A percentile compares a stretch with the other conserved stretches of the same genome.
phyloP scores from a whole-genome alignment of 768 basidiomycete species.

The Pleurotus eryngii region DNA sequence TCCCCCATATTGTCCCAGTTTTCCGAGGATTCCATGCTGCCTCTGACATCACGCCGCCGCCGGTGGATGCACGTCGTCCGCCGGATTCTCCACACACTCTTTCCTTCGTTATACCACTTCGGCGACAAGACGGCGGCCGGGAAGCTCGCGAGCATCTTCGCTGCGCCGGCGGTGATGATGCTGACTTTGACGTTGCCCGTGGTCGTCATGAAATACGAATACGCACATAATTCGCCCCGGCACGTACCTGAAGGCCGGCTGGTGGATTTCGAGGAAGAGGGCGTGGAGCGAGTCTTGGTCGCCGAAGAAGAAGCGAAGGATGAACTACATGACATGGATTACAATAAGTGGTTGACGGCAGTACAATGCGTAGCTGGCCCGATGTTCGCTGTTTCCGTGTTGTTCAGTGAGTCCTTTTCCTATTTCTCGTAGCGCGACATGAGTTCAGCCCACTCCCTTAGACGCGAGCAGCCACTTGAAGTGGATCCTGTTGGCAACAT shows the following conservation, averaged over 20 bases:
- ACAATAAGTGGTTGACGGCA: slow-evolving; percentile 83
- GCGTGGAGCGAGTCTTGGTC: slow-evolving; percentile 61
- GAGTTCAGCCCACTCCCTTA: slow-evolving; percentile 19
- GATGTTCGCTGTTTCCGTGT: slow-evolving; percentile 65
- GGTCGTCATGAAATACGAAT: slow-evolving; percentile 60
- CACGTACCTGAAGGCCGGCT: slow-evolving; percentile 37
- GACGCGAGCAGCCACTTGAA: slow-evolving; percentile 41
- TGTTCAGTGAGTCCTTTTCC: slow-evolving; percentile 62
- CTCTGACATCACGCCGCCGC: slow-evolving; percentile 34
- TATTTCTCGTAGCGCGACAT: slow-evolving; percentile 6
- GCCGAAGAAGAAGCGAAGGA: slow-evolving; percentile 75
- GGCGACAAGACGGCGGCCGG: slow-evolving; percentile 64
- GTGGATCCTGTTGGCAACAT: slow-evolving; percentile 54
- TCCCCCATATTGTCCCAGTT: slow-evolving; percentile 37
- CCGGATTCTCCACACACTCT: slow-evolving; percentile 60
- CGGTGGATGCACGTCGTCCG: slow-evolving; percentile 33
- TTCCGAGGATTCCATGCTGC: slow-evolving; percentile 37
- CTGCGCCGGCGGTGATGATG: slow-evolving; percentile 81
- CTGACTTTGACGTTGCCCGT: slow-evolving; percentile 92
- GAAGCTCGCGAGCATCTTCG: slow-evolving; percentile 72
- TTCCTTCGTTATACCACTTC: slow-evolving; percentile 83
- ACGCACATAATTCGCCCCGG: slow-evolving; percentile 16
- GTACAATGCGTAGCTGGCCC: slow-evolving; percentile 83
- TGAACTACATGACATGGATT: slow-evolving; percentile 60
- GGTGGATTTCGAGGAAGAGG: slow-evolving; percentile 75